phyloP scores from a whole-genome alignment of 495 filamentous ascomycete genomes.

The Achaetomiella virescens region DNA sequence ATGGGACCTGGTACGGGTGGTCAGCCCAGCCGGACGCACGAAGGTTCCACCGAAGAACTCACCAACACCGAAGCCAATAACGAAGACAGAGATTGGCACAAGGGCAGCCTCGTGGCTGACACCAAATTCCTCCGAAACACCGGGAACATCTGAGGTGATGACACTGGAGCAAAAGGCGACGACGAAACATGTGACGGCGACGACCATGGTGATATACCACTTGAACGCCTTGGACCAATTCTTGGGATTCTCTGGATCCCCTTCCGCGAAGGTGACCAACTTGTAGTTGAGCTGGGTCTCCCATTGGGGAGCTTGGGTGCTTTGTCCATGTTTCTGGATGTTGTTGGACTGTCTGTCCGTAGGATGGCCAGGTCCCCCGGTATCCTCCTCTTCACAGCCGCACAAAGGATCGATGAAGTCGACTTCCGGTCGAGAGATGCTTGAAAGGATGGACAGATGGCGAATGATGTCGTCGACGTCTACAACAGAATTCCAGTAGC shows the following conservation, averaged over 20 bases:
- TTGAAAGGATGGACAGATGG: no score
- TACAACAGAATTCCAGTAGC: background rate
- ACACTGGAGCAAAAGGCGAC: conserved; percentile 59
- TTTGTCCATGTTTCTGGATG: conserved; percentile 9
- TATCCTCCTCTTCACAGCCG: background rate
- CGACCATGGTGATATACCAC: conserved; percentile 65
- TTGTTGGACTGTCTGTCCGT: background rate
- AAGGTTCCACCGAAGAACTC: background rate
- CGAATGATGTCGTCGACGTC: background rate
- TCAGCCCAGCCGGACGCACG: background rate
- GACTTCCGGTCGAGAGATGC: no score
- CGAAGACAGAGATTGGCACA: conserved; percentile 65
- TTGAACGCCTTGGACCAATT: conserved; percentile 60
- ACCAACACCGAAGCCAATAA: conserved; percentile 72
- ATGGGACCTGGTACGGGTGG: conserved; percentile 45
- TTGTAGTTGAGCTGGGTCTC: conserved; percentile 45
- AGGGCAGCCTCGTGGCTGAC: conserved; percentile 62
- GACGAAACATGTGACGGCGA: conserved; percentile 58
- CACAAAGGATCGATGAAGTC: no score
- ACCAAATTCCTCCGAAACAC: conserved; percentile 53
- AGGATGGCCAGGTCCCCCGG: background rate
- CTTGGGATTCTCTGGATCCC: conserved; percentile 62
- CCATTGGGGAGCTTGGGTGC: conserved; percentile 8
- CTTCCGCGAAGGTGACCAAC: conserved; percentile 63
- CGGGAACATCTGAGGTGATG: conserved; percentile 61